Conservation (phyloP, 1,139 yeast species). For the Scheffersomyces stambukii region DNA sequence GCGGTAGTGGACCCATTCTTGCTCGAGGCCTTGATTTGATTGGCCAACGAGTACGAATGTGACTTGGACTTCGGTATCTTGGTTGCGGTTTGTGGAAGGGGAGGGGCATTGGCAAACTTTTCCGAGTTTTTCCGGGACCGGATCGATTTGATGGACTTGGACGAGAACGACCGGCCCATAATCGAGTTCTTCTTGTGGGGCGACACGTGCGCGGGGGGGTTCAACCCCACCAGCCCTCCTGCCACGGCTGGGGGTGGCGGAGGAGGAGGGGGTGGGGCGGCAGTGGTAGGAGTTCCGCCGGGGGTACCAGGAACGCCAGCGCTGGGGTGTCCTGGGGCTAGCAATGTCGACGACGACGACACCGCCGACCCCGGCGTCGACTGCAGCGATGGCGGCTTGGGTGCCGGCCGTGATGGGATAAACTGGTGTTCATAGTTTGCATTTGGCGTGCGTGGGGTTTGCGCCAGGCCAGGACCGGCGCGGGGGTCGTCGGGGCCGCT, state of each 20-base stretch:
- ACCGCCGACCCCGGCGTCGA: slow-evolving; percentile 9
- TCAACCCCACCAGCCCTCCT: slow-evolving; percentile 5
- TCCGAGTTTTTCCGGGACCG: slow-evolving; percentile 22
- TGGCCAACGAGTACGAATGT: slow-evolving; percentile 36
- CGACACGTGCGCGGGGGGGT: slow-evolving; percentile 5
- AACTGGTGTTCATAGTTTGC: slow-evolving; percentile 39
- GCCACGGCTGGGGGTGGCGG: not conserved
- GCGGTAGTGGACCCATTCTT: slow-evolving; percentile 36
- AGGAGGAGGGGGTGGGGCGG: not conserved
- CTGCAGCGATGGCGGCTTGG: slow-evolving; percentile 50
- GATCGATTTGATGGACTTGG: slow-evolving; percentile 36
- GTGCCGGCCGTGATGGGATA: slow-evolving; percentile 68
- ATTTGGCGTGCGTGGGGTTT: slow-evolving; percentile 17
- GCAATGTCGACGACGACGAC: not conserved
- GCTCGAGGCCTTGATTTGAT: slow-evolving; percentile 5
- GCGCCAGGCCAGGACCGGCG: slow-evolving; percentile 1
- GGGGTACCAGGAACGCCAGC: slow-evolving; percentile 4
- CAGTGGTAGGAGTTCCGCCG: slow-evolving; percentile 7
- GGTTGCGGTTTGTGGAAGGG: slow-evolving; percentile 12
- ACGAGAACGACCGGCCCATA: slow-evolving; percentile 32
- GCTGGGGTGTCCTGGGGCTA: slow-evolving; percentile 2
- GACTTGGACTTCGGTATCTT: slow-evolving; percentile 42
- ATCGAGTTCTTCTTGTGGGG: slow-evolving; percentile 11
- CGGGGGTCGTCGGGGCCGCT: not conserved
- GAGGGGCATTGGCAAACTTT: slow-evolving; percentile 15